Percentiles rank a stretch among this genome's conserved stretches.
Evolutionary conservation across 768 basidiomycete genomes (phyloP).

Genomic region (Lactarius sanguifluus): DNA sequence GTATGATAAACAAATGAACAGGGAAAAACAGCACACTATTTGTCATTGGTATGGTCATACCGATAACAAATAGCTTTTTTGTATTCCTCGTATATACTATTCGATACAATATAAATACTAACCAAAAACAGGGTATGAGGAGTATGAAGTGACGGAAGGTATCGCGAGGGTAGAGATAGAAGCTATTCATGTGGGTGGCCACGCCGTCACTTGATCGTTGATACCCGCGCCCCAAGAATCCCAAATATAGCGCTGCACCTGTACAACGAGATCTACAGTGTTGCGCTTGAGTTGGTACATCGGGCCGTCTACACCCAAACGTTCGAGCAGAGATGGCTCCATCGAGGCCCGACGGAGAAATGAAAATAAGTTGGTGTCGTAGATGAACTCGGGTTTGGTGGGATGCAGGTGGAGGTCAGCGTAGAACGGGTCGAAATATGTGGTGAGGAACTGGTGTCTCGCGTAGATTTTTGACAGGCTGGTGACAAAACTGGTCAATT

Average conservation of each 20-base stretch:
- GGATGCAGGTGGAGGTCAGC: constrained; percentile 60
- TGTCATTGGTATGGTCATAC: too few species aligned
- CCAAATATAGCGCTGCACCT: constrained; percentile 25
- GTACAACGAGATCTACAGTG: constrained; percentile 14
- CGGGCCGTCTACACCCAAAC: constrained; percentile 18
- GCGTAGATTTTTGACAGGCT: constrained; percentile 52
- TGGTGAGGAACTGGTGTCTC: constrained; percentile 61
- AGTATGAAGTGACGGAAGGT: too few species aligned
- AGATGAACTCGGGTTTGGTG: constrained; percentile 45
- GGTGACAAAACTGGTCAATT: constrained; percentile 8
- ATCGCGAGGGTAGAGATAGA: constrained; percentile 5
- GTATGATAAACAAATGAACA: too few species aligned
- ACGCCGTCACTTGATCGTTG: constrained; percentile 19
- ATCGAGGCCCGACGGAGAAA: constrained; percentile 24
- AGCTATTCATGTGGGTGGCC: constrained; percentile 25
- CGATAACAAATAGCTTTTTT: too few species aligned
- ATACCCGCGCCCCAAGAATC: constrained; percentile 23
- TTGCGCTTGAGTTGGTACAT: constrained; percentile 8
- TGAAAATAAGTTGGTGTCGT: constrained; percentile 38
- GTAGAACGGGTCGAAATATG: constrained; percentile 77
- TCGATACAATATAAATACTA: too few species aligned
- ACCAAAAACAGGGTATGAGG: too few species aligned
- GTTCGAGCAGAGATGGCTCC: constrained; percentile 17
- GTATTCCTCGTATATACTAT: too few species aligned
- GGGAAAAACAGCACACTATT: too few species aligned